These are phyloP conservation scores for Oryza meridionalis DNA, from an alignment of 176 grass and related monocot species.

Conservation along the genomic window DNA sequence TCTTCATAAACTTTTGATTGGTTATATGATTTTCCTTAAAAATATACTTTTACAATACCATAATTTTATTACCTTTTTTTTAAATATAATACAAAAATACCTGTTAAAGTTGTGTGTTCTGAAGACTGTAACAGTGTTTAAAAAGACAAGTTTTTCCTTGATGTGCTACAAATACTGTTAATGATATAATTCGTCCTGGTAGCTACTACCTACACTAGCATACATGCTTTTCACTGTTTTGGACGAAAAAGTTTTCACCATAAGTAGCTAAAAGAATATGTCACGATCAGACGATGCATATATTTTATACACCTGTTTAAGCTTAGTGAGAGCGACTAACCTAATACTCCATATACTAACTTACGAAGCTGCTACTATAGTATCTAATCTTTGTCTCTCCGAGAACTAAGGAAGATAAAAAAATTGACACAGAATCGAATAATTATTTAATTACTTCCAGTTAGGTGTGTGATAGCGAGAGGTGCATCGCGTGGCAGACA, in stretches of 20 bases:
- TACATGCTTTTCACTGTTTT: not conserved
- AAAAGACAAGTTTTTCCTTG: too few relatives aligned
- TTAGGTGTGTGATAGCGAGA: not conserved
- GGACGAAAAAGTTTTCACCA: not conserved
- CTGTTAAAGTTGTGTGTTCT: too few relatives aligned
- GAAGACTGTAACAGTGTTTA: too few relatives aligned
- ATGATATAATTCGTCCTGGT: too few relatives aligned
- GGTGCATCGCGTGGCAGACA: slow-evolving; percentile 27
- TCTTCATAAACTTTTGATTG: too few relatives aligned
- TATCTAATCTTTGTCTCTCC: not conserved
- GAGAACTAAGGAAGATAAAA: not conserved
- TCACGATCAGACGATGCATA: not conserved
- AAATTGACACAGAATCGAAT: not conserved
- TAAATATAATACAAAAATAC: too few relatives aligned
- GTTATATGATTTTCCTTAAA: too few relatives aligned
- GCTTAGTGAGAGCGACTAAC: not conserved
- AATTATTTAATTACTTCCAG: not conserved
- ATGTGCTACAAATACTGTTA: too few relatives aligned
- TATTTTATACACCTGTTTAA: not conserved
- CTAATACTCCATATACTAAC: not conserved
- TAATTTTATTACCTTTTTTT: too few relatives aligned
- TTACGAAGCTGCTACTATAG: too few relatives aligned
- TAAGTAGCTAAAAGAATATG: not conserved
- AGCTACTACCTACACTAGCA: too few relatives aligned
- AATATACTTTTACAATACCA: too few relatives aligned